Conservation (phyloP, 2,329 filamentous ascomycete species). For the Fusarium cyanostomum region DNA sequence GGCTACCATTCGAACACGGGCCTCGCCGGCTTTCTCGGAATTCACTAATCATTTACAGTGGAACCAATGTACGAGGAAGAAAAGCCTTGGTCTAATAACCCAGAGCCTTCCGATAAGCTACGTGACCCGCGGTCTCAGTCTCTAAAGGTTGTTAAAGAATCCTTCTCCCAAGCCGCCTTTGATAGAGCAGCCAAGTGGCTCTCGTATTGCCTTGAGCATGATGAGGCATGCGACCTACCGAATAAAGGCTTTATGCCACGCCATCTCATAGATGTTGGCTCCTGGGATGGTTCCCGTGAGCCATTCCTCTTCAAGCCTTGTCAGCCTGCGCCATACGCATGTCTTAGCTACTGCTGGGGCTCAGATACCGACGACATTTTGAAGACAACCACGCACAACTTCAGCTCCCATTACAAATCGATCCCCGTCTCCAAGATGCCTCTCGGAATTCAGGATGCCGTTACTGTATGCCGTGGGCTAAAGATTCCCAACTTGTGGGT, state of each 20-base stretch:
- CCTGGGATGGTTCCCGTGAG: neutral
- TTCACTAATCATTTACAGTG: neutral
- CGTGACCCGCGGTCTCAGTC: neutral
- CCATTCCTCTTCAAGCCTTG: neutral
- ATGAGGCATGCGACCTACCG: neutral
- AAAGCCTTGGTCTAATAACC: too few relatives aligned
- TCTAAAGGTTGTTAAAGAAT: neutral
- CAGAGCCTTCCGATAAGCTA: neutral
- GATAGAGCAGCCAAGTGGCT: neutral
- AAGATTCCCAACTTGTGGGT: neutral
- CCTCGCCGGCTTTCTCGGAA: too few relatives aligned
- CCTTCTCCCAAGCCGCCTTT: neutral
- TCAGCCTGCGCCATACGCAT: neutral
- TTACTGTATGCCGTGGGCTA: neutral
- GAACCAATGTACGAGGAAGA: neutral
- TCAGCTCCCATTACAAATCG: neutral
- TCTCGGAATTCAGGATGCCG: neutral
- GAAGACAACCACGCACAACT: neutral
- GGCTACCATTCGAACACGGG: neutral
- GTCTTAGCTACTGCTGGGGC: slow-evolving; percentile 1
- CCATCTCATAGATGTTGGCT: neutral
- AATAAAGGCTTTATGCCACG: neutral
- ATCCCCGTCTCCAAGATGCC: neutral
- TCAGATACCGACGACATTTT: neutral
- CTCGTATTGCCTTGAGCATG: neutral